Conservation (phyloP, 169 alveolate species). For the Babesia ovis region DNA sequence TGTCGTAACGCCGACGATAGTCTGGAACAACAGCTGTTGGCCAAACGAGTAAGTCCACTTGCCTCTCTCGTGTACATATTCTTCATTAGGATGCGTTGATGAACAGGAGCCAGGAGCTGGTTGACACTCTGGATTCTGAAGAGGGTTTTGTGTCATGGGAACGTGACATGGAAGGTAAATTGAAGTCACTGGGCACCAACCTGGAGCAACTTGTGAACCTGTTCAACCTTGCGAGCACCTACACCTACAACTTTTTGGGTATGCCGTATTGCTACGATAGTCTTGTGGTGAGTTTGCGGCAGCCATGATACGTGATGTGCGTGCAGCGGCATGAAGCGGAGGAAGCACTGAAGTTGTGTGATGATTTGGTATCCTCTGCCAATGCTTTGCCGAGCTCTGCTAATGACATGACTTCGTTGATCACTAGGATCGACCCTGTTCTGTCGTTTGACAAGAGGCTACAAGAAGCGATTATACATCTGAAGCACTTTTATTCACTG, state of each 20-base stretch:
- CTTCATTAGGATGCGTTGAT: constrained; percentile 13
- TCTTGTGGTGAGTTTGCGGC: constrained; percentile 21
- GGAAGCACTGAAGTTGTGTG: constrained; percentile 29
- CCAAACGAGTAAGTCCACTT: constrained; percentile 21
- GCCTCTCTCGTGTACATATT: background rate
- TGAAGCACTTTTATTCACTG: constrained; percentile 58
- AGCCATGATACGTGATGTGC: background rate
- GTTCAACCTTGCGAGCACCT: background rate
- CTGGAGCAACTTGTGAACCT: constrained; percentile 11
- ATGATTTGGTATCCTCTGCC: constrained; percentile 13
- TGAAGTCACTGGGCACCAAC: background rate
- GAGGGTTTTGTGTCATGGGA: constrained; percentile 11
- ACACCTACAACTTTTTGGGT: constrained; percentile 14
- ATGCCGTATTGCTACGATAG: constrained; percentile 15
- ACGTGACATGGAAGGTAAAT: constrained; percentile 6
- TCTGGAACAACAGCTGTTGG: constrained; percentile 7
- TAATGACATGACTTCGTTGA: constrained; percentile 21
- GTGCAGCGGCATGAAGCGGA: constrained; percentile 43
- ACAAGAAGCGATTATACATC: constrained; percentile 47
- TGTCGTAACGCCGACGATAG: constrained; percentile 45
- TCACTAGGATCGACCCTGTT: constrained; percentile 31
- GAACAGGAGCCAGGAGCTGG: constrained; percentile 14
- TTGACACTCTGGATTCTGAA: constrained; percentile 22
- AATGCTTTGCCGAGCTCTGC: constrained; percentile 13
- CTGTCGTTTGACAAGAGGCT: constrained; percentile 20